Conservation (phyloP, 2,329 filamentous ascomycete species). For the Venturia aucupariae region DNA sequence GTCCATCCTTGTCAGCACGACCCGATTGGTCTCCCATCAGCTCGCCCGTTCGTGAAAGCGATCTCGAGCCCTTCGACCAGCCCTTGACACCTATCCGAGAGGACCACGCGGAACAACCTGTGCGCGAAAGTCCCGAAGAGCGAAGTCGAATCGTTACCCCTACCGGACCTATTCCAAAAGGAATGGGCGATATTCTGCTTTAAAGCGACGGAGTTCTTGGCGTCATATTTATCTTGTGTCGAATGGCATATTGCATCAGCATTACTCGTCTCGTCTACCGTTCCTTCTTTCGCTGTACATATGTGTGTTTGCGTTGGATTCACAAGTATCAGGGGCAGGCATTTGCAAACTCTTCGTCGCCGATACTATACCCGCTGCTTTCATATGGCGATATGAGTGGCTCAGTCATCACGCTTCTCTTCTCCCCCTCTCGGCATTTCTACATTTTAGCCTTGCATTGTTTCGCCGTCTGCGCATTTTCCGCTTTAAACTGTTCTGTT, state of each 20-base stretch:
- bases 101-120: background rate
- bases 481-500: background rate
- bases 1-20: background rate
- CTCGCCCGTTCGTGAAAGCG: background rate
- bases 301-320: background rate
- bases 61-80: background rate
- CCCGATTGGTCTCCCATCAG: slow-evolving; percentile 1
- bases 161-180: background rate
- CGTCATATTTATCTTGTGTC: background rate
- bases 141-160: slow-evolving; percentile 9
- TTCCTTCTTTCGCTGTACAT: background rate
- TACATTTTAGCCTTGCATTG: background rate
- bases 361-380: background rate
- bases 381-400: slow-evolving; percentile 1
- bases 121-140: slow-evolving; percentile 5
- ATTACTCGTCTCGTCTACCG: background rate
- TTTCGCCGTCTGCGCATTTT: background rate
- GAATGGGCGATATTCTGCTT: background rate
- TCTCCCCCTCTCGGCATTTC: background rate
- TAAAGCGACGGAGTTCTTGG: background rate
- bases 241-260: background rate
- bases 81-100: background rate
- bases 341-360: slow-evolving; percentile 1
- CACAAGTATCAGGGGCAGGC: background rate
- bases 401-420: background rate